phyloP scores from a whole-genome alignment of 2,329 filamentous ascomycete genomes.

The Colletotrichum lupini region DNA sequence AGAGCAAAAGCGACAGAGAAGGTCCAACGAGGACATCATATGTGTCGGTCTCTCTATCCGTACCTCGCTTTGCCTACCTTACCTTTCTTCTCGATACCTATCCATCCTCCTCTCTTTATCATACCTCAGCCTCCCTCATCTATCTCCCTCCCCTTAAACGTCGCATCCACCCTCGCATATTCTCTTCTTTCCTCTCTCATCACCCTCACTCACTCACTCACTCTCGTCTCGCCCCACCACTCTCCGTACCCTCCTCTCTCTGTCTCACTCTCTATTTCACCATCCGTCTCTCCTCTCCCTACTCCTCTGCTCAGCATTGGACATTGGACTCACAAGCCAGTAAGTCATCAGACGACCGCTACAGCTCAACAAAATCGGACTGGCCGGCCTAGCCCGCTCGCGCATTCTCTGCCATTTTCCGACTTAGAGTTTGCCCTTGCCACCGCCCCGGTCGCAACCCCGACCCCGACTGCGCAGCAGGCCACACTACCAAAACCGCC shows the following conservation, averaged over 20 bases:
- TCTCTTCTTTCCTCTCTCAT: not conserved
- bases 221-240: not conserved
- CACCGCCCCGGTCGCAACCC: constrained; percentile 33
- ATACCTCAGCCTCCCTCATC: not conserved
- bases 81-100: not conserved
- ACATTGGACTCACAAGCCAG: not conserved
- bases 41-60: not conserved
- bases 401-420: constrained; percentile 20
- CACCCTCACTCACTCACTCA: not conserved
- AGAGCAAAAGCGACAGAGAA: not conserved
- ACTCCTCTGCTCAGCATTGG: not conserved
- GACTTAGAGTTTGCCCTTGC: constrained; percentile 35
- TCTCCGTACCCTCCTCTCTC: not conserved
- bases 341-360: not conserved
- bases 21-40: constrained; percentile 4
- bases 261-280: not conserved
- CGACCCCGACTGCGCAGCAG: constrained; percentile 28
- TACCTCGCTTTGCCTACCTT: not conserved
- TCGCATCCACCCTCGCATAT: not conserved
- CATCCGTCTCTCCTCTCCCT: not conserved
- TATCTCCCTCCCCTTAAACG: not conserved
- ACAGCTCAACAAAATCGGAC: constrained; percentile 24
- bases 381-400: constrained; percentile 29
- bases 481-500: constrained; percentile 28
- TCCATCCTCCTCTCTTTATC: not conserved